Evolutionary conservation across 192 early-diverging fungal species (phyloP), one percentile per base, ranked within the genome.

Genomic region (Lobulomyces angularis): DNA sequence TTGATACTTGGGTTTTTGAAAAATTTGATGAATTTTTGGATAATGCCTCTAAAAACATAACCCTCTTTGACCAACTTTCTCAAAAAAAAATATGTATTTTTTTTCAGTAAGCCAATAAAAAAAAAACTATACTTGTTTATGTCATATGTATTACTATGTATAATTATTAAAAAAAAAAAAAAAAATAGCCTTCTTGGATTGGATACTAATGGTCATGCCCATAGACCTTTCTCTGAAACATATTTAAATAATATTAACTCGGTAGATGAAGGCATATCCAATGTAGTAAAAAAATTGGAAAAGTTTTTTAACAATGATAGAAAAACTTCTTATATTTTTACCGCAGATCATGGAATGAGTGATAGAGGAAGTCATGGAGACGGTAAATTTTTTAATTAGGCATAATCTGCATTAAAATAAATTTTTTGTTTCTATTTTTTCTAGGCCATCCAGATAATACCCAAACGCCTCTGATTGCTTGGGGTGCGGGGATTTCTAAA

Each of bases 291-390:
- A 23, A 52, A 72, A n/a, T 54, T 93, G 8, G 73, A 86, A 17
- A 50, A 59, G 4, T 93, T 84, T 56, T 96, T 83, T 51, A 58
- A 50, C 17, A 47, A 81, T 60, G 90, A 93, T 56, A 77, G 71
- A 19, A 64, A 74, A 50, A 96, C 88, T 8, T 75, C 86, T 1
- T 93, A 78, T 45, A 67, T 96, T n/a, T 88, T 96, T 44, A 88
- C 90, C 7, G 74, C 89, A 1, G 92, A 96, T 59, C 92, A 96
- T 54, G 92, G 92, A 24, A 96, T 96, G 92, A 82, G 80, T 53
- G 84, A 90, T 50, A 70, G 81, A 43, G 90, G 81, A 68, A 53
- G 39, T 5, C 7, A 3, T 27, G 34, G 30, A 5, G 38, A 22
- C 41, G n/a, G 11, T n/a, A n/a, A n/a, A n/a, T n/a, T n/a, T n/a